These are phyloP conservation scores for Pelargonium australe DNA, from an alignment of 441 rosid genomes.

Conservation along the genomic window DNA sequence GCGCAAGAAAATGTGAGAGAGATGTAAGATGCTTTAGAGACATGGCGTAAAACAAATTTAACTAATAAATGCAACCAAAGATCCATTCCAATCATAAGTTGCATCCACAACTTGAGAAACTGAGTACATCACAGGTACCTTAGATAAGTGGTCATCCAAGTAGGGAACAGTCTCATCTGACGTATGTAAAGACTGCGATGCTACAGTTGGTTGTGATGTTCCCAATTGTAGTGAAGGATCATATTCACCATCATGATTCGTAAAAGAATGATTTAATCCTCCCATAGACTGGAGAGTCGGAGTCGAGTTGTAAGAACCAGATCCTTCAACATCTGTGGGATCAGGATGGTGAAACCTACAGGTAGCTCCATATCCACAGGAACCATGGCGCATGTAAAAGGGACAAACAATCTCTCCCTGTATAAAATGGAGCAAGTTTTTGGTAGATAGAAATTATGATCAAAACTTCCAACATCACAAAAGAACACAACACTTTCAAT, in stretches of 20 bases:
- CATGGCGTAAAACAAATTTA: neutral
- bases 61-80: constrained; percentile 19
- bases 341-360: constrained; percentile 36
- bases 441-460: neutral
- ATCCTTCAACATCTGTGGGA: constrained; percentile 23
- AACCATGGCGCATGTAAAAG: constrained; percentile 30
- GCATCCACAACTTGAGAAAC: constrained; percentile 4
- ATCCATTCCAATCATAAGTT: constrained; percentile 2
- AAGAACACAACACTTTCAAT: neutral
- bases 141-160: constrained; percentile 18
- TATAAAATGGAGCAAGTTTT: constrained; percentile 10
- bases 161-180: constrained; percentile 12
- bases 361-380: constrained; percentile 28
- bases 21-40: neutral
- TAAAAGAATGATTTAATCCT: constrained; percentile 12
- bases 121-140: constrained; percentile 13
- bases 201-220: constrained; percentile 12
- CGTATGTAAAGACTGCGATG: constrained; percentile 17
- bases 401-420: constrained; percentile 30
- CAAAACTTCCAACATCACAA: neutral
- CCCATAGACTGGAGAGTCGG: constrained; percentile 10
- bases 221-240: constrained; percentile 8
- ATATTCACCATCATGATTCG: constrained; percentile 14
- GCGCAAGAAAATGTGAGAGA: neutral
- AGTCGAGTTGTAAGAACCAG: constrained; percentile 2